Conservation (phyloP, 129 eudicot species). For the Flaveria robusta region DNA sequence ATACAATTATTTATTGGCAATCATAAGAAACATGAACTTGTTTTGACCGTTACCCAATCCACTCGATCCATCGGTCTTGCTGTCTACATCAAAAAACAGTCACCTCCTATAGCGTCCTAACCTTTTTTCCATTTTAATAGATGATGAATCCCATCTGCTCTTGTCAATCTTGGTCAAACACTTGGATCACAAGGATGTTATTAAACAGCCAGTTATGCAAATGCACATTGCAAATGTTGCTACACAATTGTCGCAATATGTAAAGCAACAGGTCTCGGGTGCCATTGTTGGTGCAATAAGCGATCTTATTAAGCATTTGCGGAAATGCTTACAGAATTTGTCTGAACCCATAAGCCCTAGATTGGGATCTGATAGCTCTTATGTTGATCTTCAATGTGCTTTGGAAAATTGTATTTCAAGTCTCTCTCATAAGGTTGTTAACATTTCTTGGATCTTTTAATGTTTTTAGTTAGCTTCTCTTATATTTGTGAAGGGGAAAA, state of each 20-base stretch:
- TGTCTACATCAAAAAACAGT: neutral
- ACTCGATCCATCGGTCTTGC: neutral
- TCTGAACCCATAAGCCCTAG: slow-evolving; percentile 52
- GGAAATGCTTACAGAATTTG: slow-evolving; percentile 63
- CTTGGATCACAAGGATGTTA: slow-evolving; percentile 76
- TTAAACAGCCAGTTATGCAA: slow-evolving; percentile 61
- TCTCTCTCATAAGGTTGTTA: slow-evolving; percentile 65
- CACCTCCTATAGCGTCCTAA: neutral
- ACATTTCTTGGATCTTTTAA: neutral
- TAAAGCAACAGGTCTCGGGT: slow-evolving; percentile 57
- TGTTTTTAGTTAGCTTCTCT: neutral
- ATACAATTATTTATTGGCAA: neutral
- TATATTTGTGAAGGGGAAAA: neutral
- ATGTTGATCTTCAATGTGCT: slow-evolving; percentile 64
- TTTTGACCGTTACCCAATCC: neutral
- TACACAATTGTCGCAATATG: slow-evolving; percentile 53
- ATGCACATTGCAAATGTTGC: slow-evolving; percentile 55
- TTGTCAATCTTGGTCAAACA: slow-evolving; percentile 72
- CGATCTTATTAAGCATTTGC: slow-evolving; percentile 65
- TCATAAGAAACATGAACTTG: neutral
- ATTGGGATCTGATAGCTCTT: slow-evolving; percentile 41
- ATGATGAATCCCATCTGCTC: slow-evolving; percentile 64
- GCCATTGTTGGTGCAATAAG: slow-evolving; percentile 68
- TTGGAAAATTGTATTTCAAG: slow-evolving; percentile 63
- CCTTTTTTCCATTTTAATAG: slow-evolving; percentile 33